These are phyloP conservation scores for Paramarasmius palmivorus DNA, from an alignment of 1,284 basidiomycete genomes.

Conservation along the genomic window DNA sequence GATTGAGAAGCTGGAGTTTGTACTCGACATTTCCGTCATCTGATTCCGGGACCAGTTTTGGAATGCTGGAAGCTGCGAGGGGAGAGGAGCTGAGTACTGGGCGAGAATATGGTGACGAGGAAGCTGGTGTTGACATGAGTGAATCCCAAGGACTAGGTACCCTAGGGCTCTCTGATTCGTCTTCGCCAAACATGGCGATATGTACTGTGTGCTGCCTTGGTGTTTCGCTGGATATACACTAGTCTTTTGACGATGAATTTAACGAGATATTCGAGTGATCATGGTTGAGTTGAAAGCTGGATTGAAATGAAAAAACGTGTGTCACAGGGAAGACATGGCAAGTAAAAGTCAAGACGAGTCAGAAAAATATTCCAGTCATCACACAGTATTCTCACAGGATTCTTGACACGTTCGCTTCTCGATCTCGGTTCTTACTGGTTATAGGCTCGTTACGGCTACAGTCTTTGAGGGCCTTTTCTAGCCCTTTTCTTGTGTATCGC, in stretches of 20 bases:
- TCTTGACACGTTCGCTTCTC: too few species aligned
- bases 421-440: too few species aligned
- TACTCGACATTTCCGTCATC: slow-evolving; percentile 86
- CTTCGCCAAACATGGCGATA: slow-evolving; percentile 74
- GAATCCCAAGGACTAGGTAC: slow-evolving; percentile 80
- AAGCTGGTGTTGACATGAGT: slow-evolving; percentile 56
- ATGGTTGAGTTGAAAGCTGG: slow-evolving; percentile 35
- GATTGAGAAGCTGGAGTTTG: slow-evolving; percentile 78
- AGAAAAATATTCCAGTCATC: too few species aligned
- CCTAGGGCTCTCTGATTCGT: slow-evolving; percentile 73
- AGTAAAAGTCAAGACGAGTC: too few species aligned
- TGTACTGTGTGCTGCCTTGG: slow-evolving; percentile 11
- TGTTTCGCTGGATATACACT: neutral
- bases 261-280: slow-evolving; percentile 63
- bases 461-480: too few species aligned
- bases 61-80: slow-evolving; percentile 37
- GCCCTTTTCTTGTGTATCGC: too few species aligned
- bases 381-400: too few species aligned
- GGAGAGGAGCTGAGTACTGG: slow-evolving; percentile 13
- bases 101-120: slow-evolving; percentile 23
- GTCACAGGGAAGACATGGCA: too few species aligned
- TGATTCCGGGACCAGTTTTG: slow-evolving; percentile 71
- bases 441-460: too few species aligned
- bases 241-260: slow-evolving; percentile 10
- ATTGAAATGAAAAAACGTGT: too few species aligned